These are phyloP conservation scores for Exophiala bonariae DNA, from an alignment of 2,329 filamentous ascomycete genomes.

Conservation along the genomic window DNA sequence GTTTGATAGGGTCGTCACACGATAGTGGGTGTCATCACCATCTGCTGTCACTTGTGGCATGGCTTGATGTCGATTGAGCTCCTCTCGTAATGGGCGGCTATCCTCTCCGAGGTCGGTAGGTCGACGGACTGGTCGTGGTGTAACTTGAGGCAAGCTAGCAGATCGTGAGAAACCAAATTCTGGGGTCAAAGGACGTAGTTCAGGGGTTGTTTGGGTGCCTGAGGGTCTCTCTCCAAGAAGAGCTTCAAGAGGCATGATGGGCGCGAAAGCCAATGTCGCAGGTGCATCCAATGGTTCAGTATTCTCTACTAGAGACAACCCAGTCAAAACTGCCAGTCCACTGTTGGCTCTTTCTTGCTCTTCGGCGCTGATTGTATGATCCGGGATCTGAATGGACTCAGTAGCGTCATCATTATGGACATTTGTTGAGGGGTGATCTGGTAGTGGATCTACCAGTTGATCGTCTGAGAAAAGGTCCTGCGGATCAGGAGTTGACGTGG, in stretches of 20 bases:
- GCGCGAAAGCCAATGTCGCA: too few species aligned
- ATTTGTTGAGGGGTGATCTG: neutral
- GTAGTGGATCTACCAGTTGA: neutral
- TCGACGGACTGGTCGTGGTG: constrained; percentile 21
- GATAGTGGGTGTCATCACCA: constrained; percentile 9
- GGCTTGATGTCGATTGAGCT: constrained; percentile 3
- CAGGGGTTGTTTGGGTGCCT: constrained; percentile 13
- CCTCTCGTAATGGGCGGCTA: constrained; percentile 5
- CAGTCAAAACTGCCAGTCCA: too few species aligned
- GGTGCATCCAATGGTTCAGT: too few species aligned
- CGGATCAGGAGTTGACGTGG: constrained; percentile 24
- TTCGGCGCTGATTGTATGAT: too few species aligned
- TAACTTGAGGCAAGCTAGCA: constrained; percentile 13
- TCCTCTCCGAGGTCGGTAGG: constrained; percentile 24
- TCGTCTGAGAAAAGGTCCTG: constrained; percentile 4
- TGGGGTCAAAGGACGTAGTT: constrained; percentile 17
- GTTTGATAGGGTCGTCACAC: constrained; percentile 20
- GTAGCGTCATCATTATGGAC: neutral
- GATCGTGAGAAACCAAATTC: constrained; percentile 19
- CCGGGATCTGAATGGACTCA: too few species aligned
- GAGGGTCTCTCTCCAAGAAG: neutral
- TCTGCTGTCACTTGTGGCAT: neutral
- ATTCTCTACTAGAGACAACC: neutral
- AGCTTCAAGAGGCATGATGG: neutral
- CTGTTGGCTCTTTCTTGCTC: too few species aligned